Evolutionary conservation across 129 eudicot species (phyloP), one percentile per base, ranked within the genome.

Genomic region (Cynara cardunculus): DNA sequence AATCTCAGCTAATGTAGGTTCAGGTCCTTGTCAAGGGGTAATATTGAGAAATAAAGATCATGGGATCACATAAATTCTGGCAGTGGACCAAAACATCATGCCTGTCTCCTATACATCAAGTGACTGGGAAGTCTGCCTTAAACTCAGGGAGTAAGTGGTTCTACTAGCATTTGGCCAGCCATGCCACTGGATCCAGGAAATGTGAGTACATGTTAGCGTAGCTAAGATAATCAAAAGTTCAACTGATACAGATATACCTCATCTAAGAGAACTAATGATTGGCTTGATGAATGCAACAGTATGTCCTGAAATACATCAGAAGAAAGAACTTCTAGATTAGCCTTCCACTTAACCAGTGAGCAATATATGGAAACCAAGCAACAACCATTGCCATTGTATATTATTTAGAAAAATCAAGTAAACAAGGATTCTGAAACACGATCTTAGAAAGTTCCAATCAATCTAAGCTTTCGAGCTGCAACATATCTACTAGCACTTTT

Each of bases 191-290:
- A 74, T 30, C 7, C 22, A 21, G 19, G 34, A 22, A 16, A 35
- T 0, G 3, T 16, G 18, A 46, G 61, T 46, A 46, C 61, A 28
- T 79, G 27, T 71, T 24, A 72, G 73, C 18, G 73, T 32, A 70
- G 69, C 67, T 9, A 79, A 28, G 28, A 78, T 69, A 11, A 82
- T 73, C 27, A 74, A 74, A 72, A 86, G 24, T 71, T 73, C 28
- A 77, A 72, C 67, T 76, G 35, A 41, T 61, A 69, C 77, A 84
- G 24, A 80, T 89, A 79, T 92, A 95, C 99, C 84, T 95, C 99
- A 82, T 95, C 99, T 83, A 95, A 82, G 69, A 95, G 99, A 87
- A 95, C 99, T 74, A 95, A 78, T 12, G 99, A 92, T 74, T 62
- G 87, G 28, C 80, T 89, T 76, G 97, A 87, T 71, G 99, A 87